Evolutionary conservation across 73 alveolate species (phyloP), one percentile per base, ranked within the genome.

Genomic region (Stentor roeselii): DNA sequence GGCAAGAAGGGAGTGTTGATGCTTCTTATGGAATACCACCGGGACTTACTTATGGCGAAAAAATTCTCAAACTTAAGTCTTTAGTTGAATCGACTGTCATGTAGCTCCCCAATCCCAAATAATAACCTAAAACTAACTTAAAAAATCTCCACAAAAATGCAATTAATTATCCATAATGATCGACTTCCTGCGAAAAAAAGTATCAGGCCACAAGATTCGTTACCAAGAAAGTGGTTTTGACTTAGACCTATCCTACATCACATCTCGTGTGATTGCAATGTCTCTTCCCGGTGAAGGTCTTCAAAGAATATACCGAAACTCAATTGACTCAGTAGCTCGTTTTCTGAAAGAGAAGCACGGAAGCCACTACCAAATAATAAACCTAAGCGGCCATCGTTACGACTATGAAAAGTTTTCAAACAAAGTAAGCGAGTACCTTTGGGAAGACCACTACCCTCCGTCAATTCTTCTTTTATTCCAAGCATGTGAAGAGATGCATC

Each of bases 231-330:
- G 93, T 61, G 87, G 86, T n/a, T 93, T 91, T 78, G 87, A 90
- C 75, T 90, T 95, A 39, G 99, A 95, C 82, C 82, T 93, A 87
- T 78, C 96, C 34, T 95, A 95, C 85, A 92, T 95, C 39, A 91
- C 98, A 41, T 84, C 91, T 31, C 61, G 93, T 42, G 91, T 95
- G n/a, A 92, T 93, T 14, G 99, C 99, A n/a, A 93, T 95, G 98
- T 98, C 98, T 14, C 94, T 84, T 75, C 99, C 99, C 39, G 94
- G 97, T n/a, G 90, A 84, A 40, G 95, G 93, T 3, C 87, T 89
- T 41, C 96, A 93, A 74, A 84, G 95, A 2, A 59, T 93, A 3
- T 95, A 93, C 83, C 61, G 99, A 83, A 95, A 95, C 85, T 76
- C 95, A 1, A 84, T 88, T 76, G 76, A 76, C 39, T 92, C 92